These are phyloP conservation scores for Insectozyma bohioensis DNA, from an alignment of 1,139 yeast genomes.

Conservation along the genomic window DNA sequence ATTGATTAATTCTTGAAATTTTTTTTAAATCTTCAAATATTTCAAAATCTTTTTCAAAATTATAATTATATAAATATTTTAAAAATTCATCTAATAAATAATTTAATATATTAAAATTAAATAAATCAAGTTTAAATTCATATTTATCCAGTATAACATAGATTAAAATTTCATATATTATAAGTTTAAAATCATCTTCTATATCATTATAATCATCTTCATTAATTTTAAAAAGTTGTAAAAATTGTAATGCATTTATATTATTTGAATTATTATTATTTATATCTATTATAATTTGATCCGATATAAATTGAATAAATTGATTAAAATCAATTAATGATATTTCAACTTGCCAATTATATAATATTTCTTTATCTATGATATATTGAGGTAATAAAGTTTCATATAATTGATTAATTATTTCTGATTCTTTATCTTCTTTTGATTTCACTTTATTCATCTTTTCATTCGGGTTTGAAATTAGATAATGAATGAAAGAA, in stretches of 20 bases:
- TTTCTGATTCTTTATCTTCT: slow-evolving; percentile 8
- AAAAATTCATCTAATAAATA: slow-evolving; percentile 1
- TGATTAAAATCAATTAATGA: slow-evolving; percentile 18
- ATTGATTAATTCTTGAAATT: slow-evolving; percentile 21
- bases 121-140: slow-evolving; percentile 17
- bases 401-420: slow-evolving; percentile 22
- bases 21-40: slow-evolving; percentile 6
- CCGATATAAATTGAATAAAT: slow-evolving; percentile 14
- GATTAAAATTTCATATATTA: slow-evolving; percentile 30
- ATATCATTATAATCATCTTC: too few relatives aligned
- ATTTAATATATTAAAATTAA: slow-evolving; percentile 1
- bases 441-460: slow-evolving; percentile 9
- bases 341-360: slow-evolving; percentile 41
- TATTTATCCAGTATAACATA: slow-evolving; percentile 21
- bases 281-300: slow-evolving; percentile 6
- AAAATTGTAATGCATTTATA: not conserved
- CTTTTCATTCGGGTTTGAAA: too few relatives aligned
- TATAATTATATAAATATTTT: not conserved
- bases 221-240: slow-evolving; percentile 18
- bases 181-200: slow-evolving; percentile 31
- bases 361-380: slow-evolving; percentile 29
- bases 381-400: slow-evolving; percentile 22
- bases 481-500: too few relatives aligned
- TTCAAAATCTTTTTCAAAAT: not conserved
- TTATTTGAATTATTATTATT: not conserved